A percentile compares a stretch with the other conserved stretches of the same genome.
Conservation (phyloP, 352 stramenopile genomes). For the Pythium oligandrum region DNA sequence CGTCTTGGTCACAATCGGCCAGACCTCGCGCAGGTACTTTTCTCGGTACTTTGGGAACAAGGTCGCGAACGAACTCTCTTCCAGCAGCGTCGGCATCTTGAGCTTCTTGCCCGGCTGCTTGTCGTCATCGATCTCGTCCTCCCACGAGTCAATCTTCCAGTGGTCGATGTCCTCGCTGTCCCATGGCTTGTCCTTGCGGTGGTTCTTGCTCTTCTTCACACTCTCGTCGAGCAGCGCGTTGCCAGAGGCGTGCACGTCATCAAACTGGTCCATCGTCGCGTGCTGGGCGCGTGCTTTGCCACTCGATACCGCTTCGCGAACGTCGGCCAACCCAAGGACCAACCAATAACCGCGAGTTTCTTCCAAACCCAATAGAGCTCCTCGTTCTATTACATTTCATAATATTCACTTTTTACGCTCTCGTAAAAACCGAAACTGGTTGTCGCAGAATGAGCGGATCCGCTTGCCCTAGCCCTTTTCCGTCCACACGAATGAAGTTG, state of each 20-base stretch:
- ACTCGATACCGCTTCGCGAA: conserved; percentile 7
- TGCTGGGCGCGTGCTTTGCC: not conserved
- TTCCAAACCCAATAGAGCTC: too few relatives aligned
- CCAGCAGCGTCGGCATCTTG: conserved; percentile 86
- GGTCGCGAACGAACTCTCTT: conserved; percentile 99
- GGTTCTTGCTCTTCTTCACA: conserved; percentile 86
- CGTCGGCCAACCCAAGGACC: conserved; percentile 16
- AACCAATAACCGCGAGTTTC: conserved; percentile 12
- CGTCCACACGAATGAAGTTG: conserved; percentile 7
- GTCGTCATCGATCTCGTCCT: conserved; percentile 77
- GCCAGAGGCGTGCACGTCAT: conserved; percentile 29
- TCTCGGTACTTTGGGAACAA: conserved; percentile 99
- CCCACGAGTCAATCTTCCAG: conserved; percentile 94
- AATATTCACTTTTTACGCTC: too few relatives aligned
- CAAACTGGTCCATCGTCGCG: conserved; percentile 62
- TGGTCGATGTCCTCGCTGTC: conserved; percentile 98
- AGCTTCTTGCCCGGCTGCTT: conserved; percentile 66
- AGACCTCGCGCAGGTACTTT: conserved; percentile 98
- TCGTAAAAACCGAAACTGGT: conserved; percentile 2
- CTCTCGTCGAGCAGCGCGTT: conserved; percentile 24
- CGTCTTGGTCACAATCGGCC: conserved; percentile 97
- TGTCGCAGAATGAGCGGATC: conserved; percentile 12
- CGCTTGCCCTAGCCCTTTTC: conserved; percentile 11
- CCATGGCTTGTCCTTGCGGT: conserved; percentile 99
- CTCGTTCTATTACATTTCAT: too few relatives aligned